Conservation (phyloP, 306 rosid species). For the Amphicarpaea edgeworthii region DNA sequence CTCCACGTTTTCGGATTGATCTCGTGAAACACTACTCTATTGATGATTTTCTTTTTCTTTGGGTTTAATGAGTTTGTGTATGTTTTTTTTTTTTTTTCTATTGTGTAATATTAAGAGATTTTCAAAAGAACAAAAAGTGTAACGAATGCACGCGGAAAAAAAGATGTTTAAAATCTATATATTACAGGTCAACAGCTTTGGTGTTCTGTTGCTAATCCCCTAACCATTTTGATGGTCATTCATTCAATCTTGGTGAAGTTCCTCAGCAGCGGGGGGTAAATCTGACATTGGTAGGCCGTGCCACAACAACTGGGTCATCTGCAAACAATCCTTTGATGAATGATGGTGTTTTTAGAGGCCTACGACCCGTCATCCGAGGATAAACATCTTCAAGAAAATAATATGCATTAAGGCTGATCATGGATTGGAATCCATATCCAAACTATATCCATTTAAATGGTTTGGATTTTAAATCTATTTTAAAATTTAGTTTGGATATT, state of each 20-base stretch:
- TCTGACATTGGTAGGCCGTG: constrained; percentile 73
- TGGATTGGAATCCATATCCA: too few species aligned
- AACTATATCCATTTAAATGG: too few species aligned
- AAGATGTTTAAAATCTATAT: constrained; percentile 48
- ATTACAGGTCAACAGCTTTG: constrained; percentile 58
- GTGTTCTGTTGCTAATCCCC: constrained; percentile 23
- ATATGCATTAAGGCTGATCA: too few species aligned
- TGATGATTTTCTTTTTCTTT: too few species aligned
- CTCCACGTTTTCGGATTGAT: too few species aligned
- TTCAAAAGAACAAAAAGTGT: too few species aligned
- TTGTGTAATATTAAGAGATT: too few species aligned
- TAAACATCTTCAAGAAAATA: constrained; percentile 95
- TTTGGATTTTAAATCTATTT: too few species aligned
- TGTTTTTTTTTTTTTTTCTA: too few species aligned
- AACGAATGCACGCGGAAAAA: constrained; percentile 49
- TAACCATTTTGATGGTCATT: not conserved
- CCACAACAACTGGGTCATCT: constrained; percentile 88
- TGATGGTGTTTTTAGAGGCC: constrained; percentile 85
- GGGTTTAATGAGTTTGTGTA: too few species aligned
- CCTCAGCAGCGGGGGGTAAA: constrained; percentile 85
- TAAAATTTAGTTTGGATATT: too few species aligned
- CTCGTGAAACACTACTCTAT: too few species aligned
- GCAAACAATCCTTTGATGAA: constrained; percentile 88
- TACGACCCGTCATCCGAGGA: constrained; percentile 90
- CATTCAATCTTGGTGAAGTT: constrained; percentile 63